Evolutionary conservation across 2,329 filamentous ascomycete species (phyloP), one percentile per base, ranked within the genome.

Genomic region (Sclerotinia borealis): DNA sequence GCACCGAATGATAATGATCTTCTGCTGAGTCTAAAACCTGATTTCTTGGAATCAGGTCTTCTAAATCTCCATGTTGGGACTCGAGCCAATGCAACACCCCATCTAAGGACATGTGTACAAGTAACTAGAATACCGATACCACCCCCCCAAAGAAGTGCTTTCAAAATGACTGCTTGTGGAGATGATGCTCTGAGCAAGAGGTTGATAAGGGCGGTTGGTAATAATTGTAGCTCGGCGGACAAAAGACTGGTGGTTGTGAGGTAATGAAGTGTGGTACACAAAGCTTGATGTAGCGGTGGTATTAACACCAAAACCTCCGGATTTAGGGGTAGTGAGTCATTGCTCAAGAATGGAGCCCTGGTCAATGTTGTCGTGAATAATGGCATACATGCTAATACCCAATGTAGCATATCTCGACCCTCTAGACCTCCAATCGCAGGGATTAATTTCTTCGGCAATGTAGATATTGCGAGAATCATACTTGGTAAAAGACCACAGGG

Each of bases 31-130:
- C 50, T 31, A 45, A 55, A 48, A 1, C 49, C 41, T 13, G 25
- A 55, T 4, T 37, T 56, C 31, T 48, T 62, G 11, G 49, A n/a
- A 27, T 48, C 65, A 34, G 81, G 77, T 62, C 87, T 85, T 69
- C 86, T 84, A 71, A 98, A 93, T 49, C 93, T 90, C 92, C 93
- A 97, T 70, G 87, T 92, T 2, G 95, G 95, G 22, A 98, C 91
- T 63, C 93, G 84, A 58, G 93, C 93, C 65, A 99, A 79, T 31
- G 88, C 84, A 60, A 98, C 89, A 51, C 91, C 92, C 90, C 91
- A 96, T 70, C 83, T 83, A 41, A 98, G 84, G 15, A 95, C 84
- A 36, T 86, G 82, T 36, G 85, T 85, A 72, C 92, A 96, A 7
- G 85, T 78, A 4, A 93, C 77, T 60, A 96, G 85, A 19, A 96